phyloP scores from a whole-genome alignment of 306 rosid genomes.

The Cicer judaicum region DNA sequence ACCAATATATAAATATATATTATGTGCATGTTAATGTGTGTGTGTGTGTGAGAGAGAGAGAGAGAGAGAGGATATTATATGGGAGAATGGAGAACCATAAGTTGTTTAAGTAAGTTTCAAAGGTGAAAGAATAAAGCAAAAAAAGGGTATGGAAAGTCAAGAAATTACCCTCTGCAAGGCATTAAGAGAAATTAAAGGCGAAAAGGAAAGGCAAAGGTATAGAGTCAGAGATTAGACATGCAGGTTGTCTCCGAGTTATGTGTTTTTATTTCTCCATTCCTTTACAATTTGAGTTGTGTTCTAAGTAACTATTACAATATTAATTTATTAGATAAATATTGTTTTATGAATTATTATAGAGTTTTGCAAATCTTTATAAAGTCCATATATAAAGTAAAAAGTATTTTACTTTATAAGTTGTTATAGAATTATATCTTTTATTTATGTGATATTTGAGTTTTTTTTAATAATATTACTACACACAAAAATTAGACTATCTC shows the following conservation, averaged over 20 bases:
- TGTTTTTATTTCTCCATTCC: too few relatives aligned
- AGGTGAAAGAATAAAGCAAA: constrained; percentile 43
- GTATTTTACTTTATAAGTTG: too few relatives aligned
- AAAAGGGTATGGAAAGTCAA: constrained; percentile 46
- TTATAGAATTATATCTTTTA: too few relatives aligned
- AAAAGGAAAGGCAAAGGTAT: constrained; percentile 53
- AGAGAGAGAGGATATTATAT: constrained; percentile 11
- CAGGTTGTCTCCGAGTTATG: constrained; percentile 41
- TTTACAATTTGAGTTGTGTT: too few relatives aligned
- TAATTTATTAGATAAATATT: too few relatives aligned
- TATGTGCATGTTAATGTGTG: constrained; percentile 22
- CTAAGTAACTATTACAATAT: too few relatives aligned
- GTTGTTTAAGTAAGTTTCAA: constrained; percentile 17
- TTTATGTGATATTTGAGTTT: too few relatives aligned
- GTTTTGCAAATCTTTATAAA: too few relatives aligned
- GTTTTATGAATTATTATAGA: too few relatives aligned
- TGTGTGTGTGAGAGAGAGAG: constrained; percentile 1
- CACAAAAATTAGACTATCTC: too few relatives aligned
- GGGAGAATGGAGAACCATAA: constrained; percentile 49
- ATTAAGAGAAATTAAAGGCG: constrained; percentile 47
- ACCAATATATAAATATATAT: constrained; percentile 38
- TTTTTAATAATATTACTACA: too few relatives aligned
- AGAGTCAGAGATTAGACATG: constrained; percentile 66
- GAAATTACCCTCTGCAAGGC: constrained; percentile 62
- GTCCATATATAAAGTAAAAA: too few relatives aligned